Base-by-base conservation (phyloP, 2,329 filamentous ascomycete species). In the Akanthomyces dipterigenus region DNA sequence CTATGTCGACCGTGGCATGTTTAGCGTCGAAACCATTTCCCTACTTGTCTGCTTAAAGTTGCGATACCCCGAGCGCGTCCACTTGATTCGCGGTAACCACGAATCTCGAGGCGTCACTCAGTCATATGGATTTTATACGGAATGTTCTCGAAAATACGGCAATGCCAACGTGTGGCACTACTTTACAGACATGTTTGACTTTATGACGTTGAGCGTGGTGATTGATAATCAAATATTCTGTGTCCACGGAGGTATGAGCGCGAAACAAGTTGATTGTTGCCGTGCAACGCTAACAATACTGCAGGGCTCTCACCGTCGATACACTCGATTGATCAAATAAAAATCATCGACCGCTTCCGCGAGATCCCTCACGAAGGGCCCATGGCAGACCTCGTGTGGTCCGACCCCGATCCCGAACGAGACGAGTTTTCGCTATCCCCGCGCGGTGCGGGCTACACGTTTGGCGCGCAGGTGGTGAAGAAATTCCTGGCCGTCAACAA, bases 191-290 rank as follows among this genome's bases (percentile, higher is more conserved):
- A 88, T 99, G 60, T 99, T 99, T 79, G 95, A 99, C 79, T 99
- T 95, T 80, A 90, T 99, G 43, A 93, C 95, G 67, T 86, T 99
- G 68, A 97, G 93, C 66, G 95, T 95, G 68, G 87, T 99, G 70
- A 96, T 99, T 76, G 93, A 99, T 78, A 96, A 96, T 80, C 93
- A 98, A 80, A 97, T 99, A 73, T 96, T 99, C 75, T 99, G 95
- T 75, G 95, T 99, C 7, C 95, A 99, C 74, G 95, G 95, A 73
- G 92, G 88, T 80, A 75, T 75, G 72, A 2, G 40, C 6, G 5
- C 18, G 24, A 12, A 3, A 16, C 2, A 22, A 40, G 31, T 5
- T 12, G 20, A n/a, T 22, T 3, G 12, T n/a, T 34, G 1, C 26
- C 3, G 14, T 14, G 5, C 54, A 20, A 38, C 65, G 46, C 45